Conservation (phyloP, 2,329 filamentous ascomycete genomes). For the Reticulascus tulasneorum region DNA sequence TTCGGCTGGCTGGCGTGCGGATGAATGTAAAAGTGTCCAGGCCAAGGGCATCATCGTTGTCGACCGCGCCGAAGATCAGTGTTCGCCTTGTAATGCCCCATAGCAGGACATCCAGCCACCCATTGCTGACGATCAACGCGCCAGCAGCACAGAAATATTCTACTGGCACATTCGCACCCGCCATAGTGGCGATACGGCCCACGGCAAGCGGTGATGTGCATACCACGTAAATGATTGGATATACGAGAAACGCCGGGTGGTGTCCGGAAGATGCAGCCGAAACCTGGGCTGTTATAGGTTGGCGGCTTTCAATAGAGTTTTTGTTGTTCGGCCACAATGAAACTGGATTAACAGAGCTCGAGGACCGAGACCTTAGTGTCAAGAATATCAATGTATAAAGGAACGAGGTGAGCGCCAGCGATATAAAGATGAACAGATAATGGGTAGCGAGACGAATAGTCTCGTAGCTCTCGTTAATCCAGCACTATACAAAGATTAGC, state of each 20-base stretch:
- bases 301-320: too few species aligned
- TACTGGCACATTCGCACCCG: conserved; percentile 40
- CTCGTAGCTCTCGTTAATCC: conserved; percentile 50
- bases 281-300: too few species aligned
- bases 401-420: conserved; percentile 30
- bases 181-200: conserved; percentile 55
- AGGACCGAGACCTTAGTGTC: too few species aligned
- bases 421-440: conserved; percentile 58
- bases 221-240: conserved; percentile 58
- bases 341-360: too few species aligned
- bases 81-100: conserved; percentile 33
- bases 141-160: conserved; percentile 49
- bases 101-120: conserved; percentile 37
- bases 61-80: conserved; percentile 23
- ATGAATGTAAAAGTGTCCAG: conserved; percentile 9
- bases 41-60: conserved; percentile 5
- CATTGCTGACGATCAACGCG: conserved; percentile 45
- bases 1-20: not conserved
- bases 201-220: conserved; percentile 58
- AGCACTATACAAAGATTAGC: too few species aligned
- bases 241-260: conserved; percentile 53
- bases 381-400: conserved; percentile 39
- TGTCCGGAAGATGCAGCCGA: too few species aligned
- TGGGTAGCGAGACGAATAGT: conserved; percentile 55
- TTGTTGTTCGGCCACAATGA: too few species aligned